Base-by-base conservation (phyloP, 2,329 filamentous ascomycete species). In the Trichoderma citrinoviride region DNA sequence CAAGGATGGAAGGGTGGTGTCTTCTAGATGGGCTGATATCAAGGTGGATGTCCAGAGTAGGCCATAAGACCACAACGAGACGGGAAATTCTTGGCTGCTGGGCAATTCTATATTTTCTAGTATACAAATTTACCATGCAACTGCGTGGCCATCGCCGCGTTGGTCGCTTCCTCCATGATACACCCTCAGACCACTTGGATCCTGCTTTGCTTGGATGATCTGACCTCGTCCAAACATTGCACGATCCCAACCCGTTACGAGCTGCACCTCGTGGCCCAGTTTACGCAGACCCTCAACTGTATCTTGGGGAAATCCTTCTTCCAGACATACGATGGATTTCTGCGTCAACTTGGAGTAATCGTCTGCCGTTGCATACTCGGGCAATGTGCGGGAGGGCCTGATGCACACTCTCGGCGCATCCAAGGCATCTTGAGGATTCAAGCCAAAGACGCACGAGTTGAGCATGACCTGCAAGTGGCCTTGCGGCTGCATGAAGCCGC, bases 1-100 rank as follows among this genome's bases (percentile, higher is more conserved):
- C 62, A 85, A 86, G 68, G 83, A 83, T 33, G 84, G 84, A 14
- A 61, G 58, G 19, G 15, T 61, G 1, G n/a, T 58, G 19, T 47
- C 43, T 2, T 58, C 55, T 1, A 58, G 47, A 44, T 49, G 33
- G 43, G 17, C 44, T 23, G 55, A 49, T 25, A 15, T 58, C 3
- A 47, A 47, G 27, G 55, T 47, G 2, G 55, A 58, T 40, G 43
- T 58, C 3, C 19, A 21, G 6, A 58, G 43, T 8, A 33, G 55
- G 7, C 55, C 43, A 49, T 60, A 49, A 49, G 19, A 5, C 7
- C 14, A 40, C 14, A 21, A 14, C 17, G 7, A 1, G 3, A 3
- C 19, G n/a, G n/a, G 27, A 27, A 55, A 8, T 37, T 7, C 15
- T 7, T 49, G 19, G 19, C 19, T 17, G 5, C 10, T 10, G 25